phyloP scores from a whole-genome alignment of 2,329 filamentous ascomycete species.

The Raffaelea deltoideospora region DNA sequence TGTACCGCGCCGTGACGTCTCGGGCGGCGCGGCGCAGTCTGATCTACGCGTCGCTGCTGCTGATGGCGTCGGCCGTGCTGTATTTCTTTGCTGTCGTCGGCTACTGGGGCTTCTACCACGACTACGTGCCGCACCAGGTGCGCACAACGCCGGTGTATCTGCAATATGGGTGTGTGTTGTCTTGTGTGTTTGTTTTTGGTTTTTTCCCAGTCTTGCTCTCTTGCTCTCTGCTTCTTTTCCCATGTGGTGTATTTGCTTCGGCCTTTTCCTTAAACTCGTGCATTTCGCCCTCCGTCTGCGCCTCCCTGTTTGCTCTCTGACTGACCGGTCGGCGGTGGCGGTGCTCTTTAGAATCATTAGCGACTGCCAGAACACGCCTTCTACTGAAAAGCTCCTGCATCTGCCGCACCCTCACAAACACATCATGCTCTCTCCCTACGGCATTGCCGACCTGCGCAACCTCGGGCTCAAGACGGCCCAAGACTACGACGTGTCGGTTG shows the following conservation, averaged over 20 bases:
- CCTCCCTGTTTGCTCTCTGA: too few species aligned
- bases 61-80: slow-evolving; percentile 25
- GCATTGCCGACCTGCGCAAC: slow-evolving; percentile 27
- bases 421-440: too few species aligned
- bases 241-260: too few species aligned
- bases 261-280: too few species aligned
- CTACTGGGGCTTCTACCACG: slow-evolving; percentile 39
- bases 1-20: slow-evolving; percentile 28
- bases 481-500: slow-evolving; percentile 69
- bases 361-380: slow-evolving; percentile 18
- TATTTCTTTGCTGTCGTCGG: slow-evolving; percentile 31
- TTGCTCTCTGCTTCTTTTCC: neutral
- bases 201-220: neutral
- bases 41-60: slow-evolving; percentile 30
- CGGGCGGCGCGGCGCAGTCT: slow-evolving; percentile 33
- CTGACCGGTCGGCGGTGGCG: neutral
- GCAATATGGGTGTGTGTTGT: slow-evolving; percentile 37
- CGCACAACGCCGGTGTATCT: slow-evolving; percentile 36
- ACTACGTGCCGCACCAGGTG: slow-evolving; percentile 39
- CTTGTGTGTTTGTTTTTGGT: neutral
- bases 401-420: neutral
- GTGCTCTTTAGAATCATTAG: too few species aligned
- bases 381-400: slow-evolving; percentile 20
- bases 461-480: slow-evolving; percentile 52
- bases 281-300: too few species aligned